Evolutionary conservation across 805 yeast genomes (phyloP), one percentile per base, ranked within the genome.

Genomic region (Novakomyces olei): DNA sequence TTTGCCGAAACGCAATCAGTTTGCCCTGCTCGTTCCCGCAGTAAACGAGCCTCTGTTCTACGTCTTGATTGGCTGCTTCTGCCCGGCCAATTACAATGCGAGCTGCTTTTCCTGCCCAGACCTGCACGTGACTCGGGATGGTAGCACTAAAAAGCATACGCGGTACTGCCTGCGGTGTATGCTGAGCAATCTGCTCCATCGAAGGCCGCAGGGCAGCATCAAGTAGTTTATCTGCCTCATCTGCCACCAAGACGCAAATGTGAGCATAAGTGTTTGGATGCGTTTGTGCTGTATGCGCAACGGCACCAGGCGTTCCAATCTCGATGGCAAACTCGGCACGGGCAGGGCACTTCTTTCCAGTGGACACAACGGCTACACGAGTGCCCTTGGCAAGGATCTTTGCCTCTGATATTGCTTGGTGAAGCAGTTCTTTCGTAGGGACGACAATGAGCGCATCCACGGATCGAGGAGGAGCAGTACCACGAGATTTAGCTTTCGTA

Each of bases 1-100:
- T 63, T 48, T 83, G 93, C 44, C 96, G 67, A 22, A 88, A 70
- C 0, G 92, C 96, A 19, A 88, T 59, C 16, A 88, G 57, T 51
- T 88, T 88, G n/a, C 98, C 98, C 44, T 78, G 80, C 54, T 88
- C 99, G 42, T 69, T 75, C 30, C 98, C 98, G 38, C 94, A 76
- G 49, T 67, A 85, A 1, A 76, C 65, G 26, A 88, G 55, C 45
- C 68, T 67, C 55, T 85, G 98, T 29, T 78, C 81, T 42, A 85
- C 81, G 32, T 69, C 67, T 5, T 63, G 53, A 38, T 80, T 74
- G 1, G 98, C 98, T 12, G 92, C 92, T 51, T 85, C 94, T 47
- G 83, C 83, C 45, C 72, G 83, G 7, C 95, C 95, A 43, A 85
- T 73, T 37, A 88, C 75, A 26, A 88, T 68, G 48, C 96, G 67